Conservation (phyloP, 2,329 filamentous ascomycete genomes). For the Plenodomus biglobosus region DNA sequence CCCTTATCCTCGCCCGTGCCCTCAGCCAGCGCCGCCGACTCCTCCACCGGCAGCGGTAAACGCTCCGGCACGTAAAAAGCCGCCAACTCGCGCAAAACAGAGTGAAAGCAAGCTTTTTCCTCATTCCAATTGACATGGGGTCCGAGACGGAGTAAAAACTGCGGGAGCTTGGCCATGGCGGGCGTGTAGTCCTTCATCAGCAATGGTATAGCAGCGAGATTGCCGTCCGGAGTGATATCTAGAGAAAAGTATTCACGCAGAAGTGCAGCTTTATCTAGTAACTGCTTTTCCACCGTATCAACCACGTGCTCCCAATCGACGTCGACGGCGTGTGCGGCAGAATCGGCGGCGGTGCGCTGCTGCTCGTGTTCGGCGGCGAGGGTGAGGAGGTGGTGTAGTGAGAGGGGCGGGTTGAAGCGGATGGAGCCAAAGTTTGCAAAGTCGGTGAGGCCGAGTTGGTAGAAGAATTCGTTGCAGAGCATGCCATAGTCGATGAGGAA, state of each 20-base stretch:
- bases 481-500: constrained; percentile 93
- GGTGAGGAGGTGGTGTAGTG: constrained; percentile 68
- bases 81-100: constrained; percentile 82
- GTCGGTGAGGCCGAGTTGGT: constrained; percentile 90
- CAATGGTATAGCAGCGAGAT: constrained; percentile 77
- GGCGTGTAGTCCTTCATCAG: constrained; percentile 88
- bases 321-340: constrained; percentile 56
- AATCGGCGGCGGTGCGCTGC: constrained; percentile 50
- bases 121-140: constrained; percentile 84
- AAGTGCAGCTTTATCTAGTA: constrained; percentile 80
- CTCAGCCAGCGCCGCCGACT: no score
- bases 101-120: constrained; percentile 83
- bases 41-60: constrained; percentile 62
- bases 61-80: constrained; percentile 89
- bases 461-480: constrained; percentile 83
- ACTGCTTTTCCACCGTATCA: constrained; percentile 64
- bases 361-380: constrained; percentile 76
- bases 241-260: constrained; percentile 90
- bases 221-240: constrained; percentile 74
- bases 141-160: constrained; percentile 83
- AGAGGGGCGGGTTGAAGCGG: constrained; percentile 73
- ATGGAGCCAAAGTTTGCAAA: constrained; percentile 94
- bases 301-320: constrained; percentile 69
- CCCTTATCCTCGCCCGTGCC: no score
- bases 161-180: constrained; percentile 79